These are phyloP conservation scores for Fusarium sp. DNA, from an alignment of 2,329 filamentous ascomycete species.

Conservation along the genomic window DNA sequence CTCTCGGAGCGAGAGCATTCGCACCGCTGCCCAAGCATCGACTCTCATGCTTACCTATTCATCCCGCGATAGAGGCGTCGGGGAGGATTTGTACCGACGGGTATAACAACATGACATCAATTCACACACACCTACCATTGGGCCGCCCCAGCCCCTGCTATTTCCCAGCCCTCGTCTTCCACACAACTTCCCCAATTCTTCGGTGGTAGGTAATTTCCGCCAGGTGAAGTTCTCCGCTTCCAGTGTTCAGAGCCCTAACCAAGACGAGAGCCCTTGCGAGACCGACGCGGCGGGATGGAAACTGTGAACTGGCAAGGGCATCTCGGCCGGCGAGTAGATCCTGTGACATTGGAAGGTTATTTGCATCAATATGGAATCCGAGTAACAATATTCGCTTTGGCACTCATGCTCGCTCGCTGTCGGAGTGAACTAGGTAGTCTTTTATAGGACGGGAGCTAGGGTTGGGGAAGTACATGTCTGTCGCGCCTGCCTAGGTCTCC, in stretches of 20 bases:
- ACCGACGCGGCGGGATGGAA: background rate
- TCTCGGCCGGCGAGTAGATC: too few species aligned
- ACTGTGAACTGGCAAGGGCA: background rate
- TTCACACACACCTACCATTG: background rate
- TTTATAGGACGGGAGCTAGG: too few species aligned
- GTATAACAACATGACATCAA: background rate
- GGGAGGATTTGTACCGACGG: background rate
- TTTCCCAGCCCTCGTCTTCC: background rate
- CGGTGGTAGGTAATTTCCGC: background rate
- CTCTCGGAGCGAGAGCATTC: background rate
- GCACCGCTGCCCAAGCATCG: background rate
- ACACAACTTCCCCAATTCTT: background rate
- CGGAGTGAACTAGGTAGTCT: too few species aligned
- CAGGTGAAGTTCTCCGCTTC: background rate
- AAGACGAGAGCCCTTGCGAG: background rate
- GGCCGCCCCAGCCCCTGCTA: background rate
- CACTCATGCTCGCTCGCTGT: too few species aligned
- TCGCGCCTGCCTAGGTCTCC: too few species aligned
- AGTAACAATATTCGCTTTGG: too few species aligned
- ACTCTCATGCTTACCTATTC: too few species aligned
- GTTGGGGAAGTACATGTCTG: too few species aligned
- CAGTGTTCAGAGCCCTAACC: background rate
- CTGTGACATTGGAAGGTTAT: too few species aligned
- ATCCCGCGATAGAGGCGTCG: background rate
- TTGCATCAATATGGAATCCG: background rate